Percentiles rank a stretch among this genome's conserved stretches.
These are phyloP conservation scores for Thelonectria olida DNA, from an alignment of 2,329 filamentous ascomycete species.

Conservation along the genomic window DNA sequence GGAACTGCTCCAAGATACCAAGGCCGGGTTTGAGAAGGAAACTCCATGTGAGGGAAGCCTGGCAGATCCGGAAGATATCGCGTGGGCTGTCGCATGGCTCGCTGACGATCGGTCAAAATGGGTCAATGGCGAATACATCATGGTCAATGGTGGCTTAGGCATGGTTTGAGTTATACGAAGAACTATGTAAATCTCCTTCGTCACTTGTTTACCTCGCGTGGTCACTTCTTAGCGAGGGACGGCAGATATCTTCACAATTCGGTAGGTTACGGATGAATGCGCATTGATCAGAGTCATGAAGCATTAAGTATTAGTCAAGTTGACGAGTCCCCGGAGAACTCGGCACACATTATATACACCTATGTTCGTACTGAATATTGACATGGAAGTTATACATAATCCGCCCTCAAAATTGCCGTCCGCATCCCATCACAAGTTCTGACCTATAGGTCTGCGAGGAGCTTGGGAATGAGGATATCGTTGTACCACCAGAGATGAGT, in stretches of 20 bases:
- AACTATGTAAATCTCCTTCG: too few relatives aligned
- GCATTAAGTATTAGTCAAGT: not conserved
- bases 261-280: too few relatives aligned
- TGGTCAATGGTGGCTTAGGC: too few relatives aligned
- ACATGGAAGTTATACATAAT: not conserved
- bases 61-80: slow-evolving; percentile 3
- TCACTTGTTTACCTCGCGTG: too few relatives aligned
- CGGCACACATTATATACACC: not conserved
- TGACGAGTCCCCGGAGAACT: not conserved
- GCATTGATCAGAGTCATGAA: too few relatives aligned
- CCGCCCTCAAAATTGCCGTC: not conserved
- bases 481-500: slow-evolving; percentile 48
- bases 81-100: slow-evolving; percentile 4
- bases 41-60: slow-evolving; percentile 1
- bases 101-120: slow-evolving; percentile 10
- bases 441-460: slow-evolving; percentile 21
- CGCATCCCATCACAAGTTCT: too few relatives aligned
- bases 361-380: not conserved
- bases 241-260: not conserved
- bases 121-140: slow-evolving; percentile 12
- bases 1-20: not conserved
- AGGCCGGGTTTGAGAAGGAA: not conserved
- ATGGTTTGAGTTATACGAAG: too few relatives aligned
- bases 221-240: too few relatives aligned
- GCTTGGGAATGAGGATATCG: slow-evolving; percentile 34